Evolutionary conservation across 352 stramenopile genomes (phyloP).

Genomic region (Globisporangium orthogonon): DNA sequence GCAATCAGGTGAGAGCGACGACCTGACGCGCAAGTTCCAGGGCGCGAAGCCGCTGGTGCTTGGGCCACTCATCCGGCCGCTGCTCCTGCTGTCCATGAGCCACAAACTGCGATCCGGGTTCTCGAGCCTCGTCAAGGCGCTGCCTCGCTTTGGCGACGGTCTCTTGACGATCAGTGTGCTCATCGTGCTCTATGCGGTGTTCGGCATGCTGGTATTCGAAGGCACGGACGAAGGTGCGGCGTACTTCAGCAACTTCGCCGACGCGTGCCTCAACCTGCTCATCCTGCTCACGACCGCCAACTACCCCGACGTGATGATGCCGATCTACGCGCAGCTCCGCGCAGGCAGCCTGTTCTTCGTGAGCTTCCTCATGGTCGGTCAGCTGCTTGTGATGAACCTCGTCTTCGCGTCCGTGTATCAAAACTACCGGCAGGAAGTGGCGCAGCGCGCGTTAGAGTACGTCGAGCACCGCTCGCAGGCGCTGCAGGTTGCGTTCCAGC

Average conservation of each 20-base stretch:
- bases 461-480: slow-evolving; percentile 30
- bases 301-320: slow-evolving; percentile 81
- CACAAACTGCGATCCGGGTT: slow-evolving; percentile 38
- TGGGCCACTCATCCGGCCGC: slow-evolving; percentile 32
- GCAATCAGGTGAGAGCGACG: not conserved
- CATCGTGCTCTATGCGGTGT: slow-evolving; percentile 48
- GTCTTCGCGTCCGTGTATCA: slow-evolving; percentile 72
- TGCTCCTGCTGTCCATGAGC: slow-evolving; percentile 50
- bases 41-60: slow-evolving; percentile 26
- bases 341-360: slow-evolving; percentile 60
- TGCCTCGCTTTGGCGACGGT: slow-evolving; percentile 38
- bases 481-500: slow-evolving; percentile 41
- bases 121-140: slow-evolving; percentile 31
- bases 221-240: slow-evolving; percentile 34
- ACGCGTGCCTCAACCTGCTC: slow-evolving; percentile 51
- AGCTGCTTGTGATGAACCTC: slow-evolving; percentile 81
- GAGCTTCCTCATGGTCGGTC: slow-evolving; percentile 54
- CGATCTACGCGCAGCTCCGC: slow-evolving; percentile 41
- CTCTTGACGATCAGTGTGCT: slow-evolving; percentile 38
- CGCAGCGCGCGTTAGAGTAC: slow-evolving; percentile 22
- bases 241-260: slow-evolving; percentile 48
- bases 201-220: slow-evolving; percentile 62
- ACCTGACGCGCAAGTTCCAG: slow-evolving; percentile 3
- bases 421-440: slow-evolving; percentile 46
- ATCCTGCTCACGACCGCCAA: slow-evolving; percentile 77